A percentile compares a stretch with the other conserved stretches of the same genome.
phyloP scores from a whole-genome alignment of 1,139 yeast species.

The Geotrichum histeridarum region DNA sequence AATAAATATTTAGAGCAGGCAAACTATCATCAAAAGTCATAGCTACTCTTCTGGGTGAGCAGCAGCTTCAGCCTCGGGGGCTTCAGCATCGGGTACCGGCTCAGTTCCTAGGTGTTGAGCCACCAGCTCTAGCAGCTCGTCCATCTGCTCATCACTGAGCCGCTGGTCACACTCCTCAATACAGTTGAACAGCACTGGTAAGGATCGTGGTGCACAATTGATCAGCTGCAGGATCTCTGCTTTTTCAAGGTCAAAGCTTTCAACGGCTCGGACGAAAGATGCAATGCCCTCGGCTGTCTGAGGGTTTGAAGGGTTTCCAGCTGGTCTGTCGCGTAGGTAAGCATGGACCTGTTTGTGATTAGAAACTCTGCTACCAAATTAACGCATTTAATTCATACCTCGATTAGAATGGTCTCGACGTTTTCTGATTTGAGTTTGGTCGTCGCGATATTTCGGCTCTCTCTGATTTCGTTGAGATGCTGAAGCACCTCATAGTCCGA shows the following conservation, averaged over 20 bases:
- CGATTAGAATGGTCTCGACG: slow-evolving; percentile 64
- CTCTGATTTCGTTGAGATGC: slow-evolving; percentile 53
- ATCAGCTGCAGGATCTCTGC: slow-evolving; percentile 81
- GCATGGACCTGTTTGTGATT: slow-evolving; percentile 36
- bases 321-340: slow-evolving; percentile 47
- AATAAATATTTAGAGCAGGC: slow-evolving; percentile 16
- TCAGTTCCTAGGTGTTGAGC: slow-evolving; percentile 39
- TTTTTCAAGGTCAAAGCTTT: slow-evolving; percentile 60
- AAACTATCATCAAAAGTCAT: background rate
- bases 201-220: slow-evolving; percentile 70
- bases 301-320: slow-evolving; percentile 37
- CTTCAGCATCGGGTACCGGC: slow-evolving; percentile 18
- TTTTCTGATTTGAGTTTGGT: slow-evolving; percentile 34
- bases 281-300: slow-evolving; percentile 49
- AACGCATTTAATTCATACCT: slow-evolving; percentile 39
- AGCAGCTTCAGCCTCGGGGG: slow-evolving; percentile 6
- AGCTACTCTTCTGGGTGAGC: background rate
- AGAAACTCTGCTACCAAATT: slow-evolving; percentile 29
- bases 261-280: slow-evolving; percentile 45
- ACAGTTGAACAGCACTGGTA: slow-evolving; percentile 72
- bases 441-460: slow-evolving; percentile 37
- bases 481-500: slow-evolving; percentile 67
- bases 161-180: slow-evolving; percentile 91
- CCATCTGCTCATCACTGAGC: slow-evolving; percentile 58
- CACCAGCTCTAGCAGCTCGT: slow-evolving; percentile 50